These are phyloP conservation scores for Ceratocystis eucalypticola DNA, from an alignment of 2,329 filamentous ascomycete genomes.

Conservation along the genomic window DNA sequence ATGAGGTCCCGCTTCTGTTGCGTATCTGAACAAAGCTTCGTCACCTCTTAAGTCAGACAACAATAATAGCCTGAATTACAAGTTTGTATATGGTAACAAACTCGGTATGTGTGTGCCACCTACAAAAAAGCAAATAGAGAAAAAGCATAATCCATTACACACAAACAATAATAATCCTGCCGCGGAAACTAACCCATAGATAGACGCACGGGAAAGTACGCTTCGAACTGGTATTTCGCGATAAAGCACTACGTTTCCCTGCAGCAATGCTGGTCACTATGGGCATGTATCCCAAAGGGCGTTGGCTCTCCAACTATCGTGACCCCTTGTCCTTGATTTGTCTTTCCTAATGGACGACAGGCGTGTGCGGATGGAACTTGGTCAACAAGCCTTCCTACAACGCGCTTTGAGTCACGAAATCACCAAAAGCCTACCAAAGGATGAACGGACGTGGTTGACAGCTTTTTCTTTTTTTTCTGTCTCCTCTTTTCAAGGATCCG, in stretches of 20 bases:
- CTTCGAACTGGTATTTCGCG: neutral
- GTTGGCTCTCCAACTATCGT: neutral
- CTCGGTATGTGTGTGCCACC: neutral
- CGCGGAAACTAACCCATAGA: neutral
- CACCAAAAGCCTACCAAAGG: neutral
- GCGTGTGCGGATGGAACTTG: neutral
- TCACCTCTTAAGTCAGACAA: neutral
- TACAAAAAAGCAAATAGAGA: neutral
- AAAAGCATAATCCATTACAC: neutral
- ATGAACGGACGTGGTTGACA: neutral
- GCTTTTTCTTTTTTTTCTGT: neutral
- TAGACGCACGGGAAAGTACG: neutral
- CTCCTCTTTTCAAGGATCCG: conserved; percentile 1
- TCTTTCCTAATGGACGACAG: neutral
- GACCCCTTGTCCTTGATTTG: neutral
- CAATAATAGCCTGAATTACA: neutral
- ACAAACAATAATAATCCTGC: neutral
- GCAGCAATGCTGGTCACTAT: neutral
- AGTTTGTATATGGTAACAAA: neutral
- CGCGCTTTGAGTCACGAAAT: neutral
- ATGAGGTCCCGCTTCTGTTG: neutral
- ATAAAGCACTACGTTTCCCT: neutral
- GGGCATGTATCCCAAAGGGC: neutral
- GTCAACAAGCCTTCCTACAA: neutral
- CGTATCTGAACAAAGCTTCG: neutral